Evolutionary conservation across 2,329 filamentous ascomycete genomes (phyloP), one percentile per base, ranked within the genome.

Genomic region (Dothistroma pini): DNA sequence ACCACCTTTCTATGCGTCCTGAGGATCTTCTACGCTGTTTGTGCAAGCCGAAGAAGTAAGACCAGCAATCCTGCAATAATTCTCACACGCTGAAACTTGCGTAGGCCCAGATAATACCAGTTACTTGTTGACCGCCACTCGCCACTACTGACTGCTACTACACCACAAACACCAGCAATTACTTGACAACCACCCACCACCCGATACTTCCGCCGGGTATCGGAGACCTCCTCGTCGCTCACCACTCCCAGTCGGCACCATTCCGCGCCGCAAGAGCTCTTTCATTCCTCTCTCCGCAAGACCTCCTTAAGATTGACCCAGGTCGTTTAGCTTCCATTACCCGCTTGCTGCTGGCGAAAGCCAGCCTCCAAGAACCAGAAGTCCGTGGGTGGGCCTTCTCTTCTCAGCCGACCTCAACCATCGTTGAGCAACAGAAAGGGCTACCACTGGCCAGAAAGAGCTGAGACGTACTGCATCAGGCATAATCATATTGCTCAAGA

Each of bases 401-500:
- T 93, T 82, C 90, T 93, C 90, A 90, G 87, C 85, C 91, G 90
- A 84, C 90, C 60, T 50, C 89, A 84, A 88, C 86, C 86, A 89
- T 93, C 91, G 90, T 93, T 96, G 91, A 86, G 91, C 84, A 87
- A 90, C 87, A 96, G 92, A 91, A 89, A 92, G 91, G 90, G 92
- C 91, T 95, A 89, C 2, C 89, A 89, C 88, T 66, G 65, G 14
- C n/a, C 22, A 9, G 10, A 6, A 53, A 32, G n/a, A 29, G 51
- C 29, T 19, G 31, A 53, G 29, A 53, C 50, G 12, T 29, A 14
- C 51, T 53, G 51, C 51, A 53, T 9, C 31, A 53, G 51, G 51
- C 35, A 41, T 54, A 29, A 48, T 38, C 53, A 49, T 21, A 35
- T 29, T 31, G 49, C 22, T 44, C 50, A 56, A 52, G 57, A 54